These are phyloP conservation scores for Wickerhamiella slavikovae DNA, from an alignment of 805 yeast species.

Conservation along the genomic window DNA sequence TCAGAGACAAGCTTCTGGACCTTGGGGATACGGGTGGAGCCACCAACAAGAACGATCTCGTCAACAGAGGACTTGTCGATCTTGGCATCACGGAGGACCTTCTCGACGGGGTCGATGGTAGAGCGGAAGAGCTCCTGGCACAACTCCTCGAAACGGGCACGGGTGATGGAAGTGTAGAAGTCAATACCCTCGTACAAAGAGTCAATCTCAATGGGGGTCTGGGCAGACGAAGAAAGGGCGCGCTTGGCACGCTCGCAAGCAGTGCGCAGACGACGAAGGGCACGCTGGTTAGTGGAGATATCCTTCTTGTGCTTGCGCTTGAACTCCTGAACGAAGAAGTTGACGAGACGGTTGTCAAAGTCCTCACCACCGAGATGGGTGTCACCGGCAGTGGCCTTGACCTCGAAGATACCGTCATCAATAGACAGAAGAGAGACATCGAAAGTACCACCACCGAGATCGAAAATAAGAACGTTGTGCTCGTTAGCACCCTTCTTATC, in stretches of 20 bases:
- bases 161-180: constrained; percentile 87
- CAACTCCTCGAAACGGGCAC: constrained; percentile 94
- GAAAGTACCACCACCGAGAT: constrained; percentile 97
- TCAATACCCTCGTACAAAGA: constrained; percentile 88
- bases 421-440: constrained; percentile 87
- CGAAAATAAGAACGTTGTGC: constrained; percentile 80
- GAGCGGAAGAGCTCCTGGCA: constrained; percentile 89
- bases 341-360: constrained; percentile 90
- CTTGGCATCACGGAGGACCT: constrained; percentile 78
- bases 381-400: constrained; percentile 84
- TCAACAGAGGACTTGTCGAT: constrained; percentile 74
- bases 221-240: constrained; percentile 89
- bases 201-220: constrained; percentile 87
- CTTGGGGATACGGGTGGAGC: constrained; percentile 96
- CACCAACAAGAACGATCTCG: constrained; percentile 92
- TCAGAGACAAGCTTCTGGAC: constrained; percentile 89
- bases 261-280: constrained; percentile 94
- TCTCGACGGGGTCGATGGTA: constrained; percentile 87
- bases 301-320: constrained; percentile 97
- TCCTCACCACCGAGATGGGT: constrained; percentile 98
- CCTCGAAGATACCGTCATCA: constrained; percentile 93
- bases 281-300: constrained; percentile 81
- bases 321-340: constrained; percentile 84
- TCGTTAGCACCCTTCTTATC: constrained; percentile 44
- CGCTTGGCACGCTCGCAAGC: constrained; percentile 99